phyloP scores from a whole-genome alignment of 2,329 filamentous ascomycete genomes.

The Fusarium keratoplasticum region DNA sequence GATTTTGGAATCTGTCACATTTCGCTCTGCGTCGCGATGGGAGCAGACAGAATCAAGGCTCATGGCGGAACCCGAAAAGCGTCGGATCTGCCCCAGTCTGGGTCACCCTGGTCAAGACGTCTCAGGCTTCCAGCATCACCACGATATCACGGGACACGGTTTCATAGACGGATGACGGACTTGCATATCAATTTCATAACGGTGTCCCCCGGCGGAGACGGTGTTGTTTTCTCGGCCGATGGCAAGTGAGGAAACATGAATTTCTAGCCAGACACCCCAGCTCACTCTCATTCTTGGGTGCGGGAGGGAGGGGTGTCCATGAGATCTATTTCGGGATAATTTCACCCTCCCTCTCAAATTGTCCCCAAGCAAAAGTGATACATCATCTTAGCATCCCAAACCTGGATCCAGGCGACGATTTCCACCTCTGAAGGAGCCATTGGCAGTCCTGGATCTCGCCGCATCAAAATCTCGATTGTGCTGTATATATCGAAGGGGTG shows the following conservation, averaged over 20 bases:
- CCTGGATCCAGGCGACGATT: constrained; percentile 25
- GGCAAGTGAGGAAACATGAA: constrained; percentile 40
- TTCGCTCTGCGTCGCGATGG: background rate
- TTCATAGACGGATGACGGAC: constrained; percentile 28
- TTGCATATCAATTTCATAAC: constrained; percentile 36
- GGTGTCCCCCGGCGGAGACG: constrained; percentile 33
- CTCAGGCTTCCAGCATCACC: constrained; percentile 35
- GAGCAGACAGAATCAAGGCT: constrained; percentile 1
- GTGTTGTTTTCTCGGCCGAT: constrained; percentile 46
- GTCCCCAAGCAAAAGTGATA: constrained; percentile 32
- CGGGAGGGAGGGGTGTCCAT: constrained; percentile 11
- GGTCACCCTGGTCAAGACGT: constrained; percentile 27
- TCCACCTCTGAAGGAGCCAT: constrained; percentile 34
- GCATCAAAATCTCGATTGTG: constrained; percentile 42
- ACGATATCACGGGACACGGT: constrained; percentile 38
- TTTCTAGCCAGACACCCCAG: constrained; percentile 19
- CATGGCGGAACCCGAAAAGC: constrained; percentile 11
- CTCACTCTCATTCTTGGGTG: constrained; percentile 11
- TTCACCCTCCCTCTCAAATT: constrained; percentile 27
- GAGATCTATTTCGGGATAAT: constrained; percentile 34
- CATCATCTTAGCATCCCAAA: constrained; percentile 30
- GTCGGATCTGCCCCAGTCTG: constrained; percentile 12
- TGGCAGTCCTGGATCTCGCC: constrained; percentile 38
- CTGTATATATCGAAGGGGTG: constrained; percentile 17
- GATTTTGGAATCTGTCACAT: constrained; percentile 21